Percentiles rank a stretch among this genome's conserved stretches.
Conservation (phyloP, 2,329 filamentous ascomycete species). For the Epichloe glyceriae region DNA sequence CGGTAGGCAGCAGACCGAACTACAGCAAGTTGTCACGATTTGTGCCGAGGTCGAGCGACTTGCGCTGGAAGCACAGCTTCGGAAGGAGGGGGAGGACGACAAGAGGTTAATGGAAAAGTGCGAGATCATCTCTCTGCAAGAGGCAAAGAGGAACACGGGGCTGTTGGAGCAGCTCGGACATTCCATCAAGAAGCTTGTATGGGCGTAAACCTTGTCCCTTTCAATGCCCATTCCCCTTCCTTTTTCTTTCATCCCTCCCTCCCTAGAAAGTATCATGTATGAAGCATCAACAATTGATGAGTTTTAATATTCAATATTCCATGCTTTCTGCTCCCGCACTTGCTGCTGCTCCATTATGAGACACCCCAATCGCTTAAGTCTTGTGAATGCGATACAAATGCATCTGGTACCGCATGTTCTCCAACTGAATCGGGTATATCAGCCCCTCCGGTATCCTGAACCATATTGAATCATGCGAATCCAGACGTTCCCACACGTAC, state of each 20-base stretch:
- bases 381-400: slow-evolving; percentile 53
- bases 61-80: slow-evolving; percentile 35
- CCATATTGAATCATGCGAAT: slow-evolving; percentile 70
- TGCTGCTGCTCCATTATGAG: not conserved
- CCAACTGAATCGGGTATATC: slow-evolving; percentile 70
- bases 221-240: not conserved
- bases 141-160: slow-evolving; percentile 78
- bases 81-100: slow-evolving; percentile 26
- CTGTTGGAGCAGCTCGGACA: slow-evolving; percentile 79
- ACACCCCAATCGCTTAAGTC: not conserved
- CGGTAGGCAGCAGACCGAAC: slow-evolving; percentile 35
- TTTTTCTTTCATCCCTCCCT: not conserved
- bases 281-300: not conserved
- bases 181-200: slow-evolving; percentile 86
- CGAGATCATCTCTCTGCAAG: slow-evolving; percentile 71
- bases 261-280: not conserved
- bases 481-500: slow-evolving; percentile 57
- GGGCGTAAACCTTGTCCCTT: slow-evolving; percentile 37
- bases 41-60: slow-evolving; percentile 66
- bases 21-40: slow-evolving; percentile 47
- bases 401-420: slow-evolving; percentile 92
- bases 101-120: slow-evolving; percentile 39
- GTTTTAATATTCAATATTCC: not conserved
- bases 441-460: slow-evolving; percentile 59
- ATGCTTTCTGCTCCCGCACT: not conserved